These are phyloP conservation scores for Monosporascus sp. DNA, from an alignment of 2,329 filamentous ascomycete genomes.

Conservation along the genomic window DNA sequence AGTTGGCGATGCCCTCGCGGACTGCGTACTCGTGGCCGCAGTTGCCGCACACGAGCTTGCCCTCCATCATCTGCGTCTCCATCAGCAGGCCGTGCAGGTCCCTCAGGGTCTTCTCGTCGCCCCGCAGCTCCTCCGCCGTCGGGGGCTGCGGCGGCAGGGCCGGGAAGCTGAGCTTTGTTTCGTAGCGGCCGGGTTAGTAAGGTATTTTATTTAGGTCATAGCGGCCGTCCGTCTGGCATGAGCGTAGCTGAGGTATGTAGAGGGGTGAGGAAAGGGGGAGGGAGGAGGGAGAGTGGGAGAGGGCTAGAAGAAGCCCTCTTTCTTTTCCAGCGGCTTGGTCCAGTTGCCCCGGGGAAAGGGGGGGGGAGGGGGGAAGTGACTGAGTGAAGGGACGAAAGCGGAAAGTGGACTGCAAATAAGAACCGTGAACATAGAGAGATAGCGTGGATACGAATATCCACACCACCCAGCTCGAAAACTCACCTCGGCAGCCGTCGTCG, in stretches of 20 bases:
- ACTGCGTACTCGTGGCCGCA: constrained; percentile 93
- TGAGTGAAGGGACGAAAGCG: background rate
- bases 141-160: constrained; percentile 62
- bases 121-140: constrained; percentile 54
- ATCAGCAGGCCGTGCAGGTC: constrained; percentile 79
- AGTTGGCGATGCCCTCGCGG: constrained; percentile 95
- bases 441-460: background rate
- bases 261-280: no score
- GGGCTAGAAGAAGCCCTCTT: no score
- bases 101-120: constrained; percentile 63
- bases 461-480: constrained; percentile 12
- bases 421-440: background rate
- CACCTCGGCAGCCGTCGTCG: constrained; percentile 72
- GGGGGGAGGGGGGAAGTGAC: no score
- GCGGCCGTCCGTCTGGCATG: no score
- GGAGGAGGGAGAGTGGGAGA: no score
- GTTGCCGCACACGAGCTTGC: constrained; percentile 82
- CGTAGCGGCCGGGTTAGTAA: background rate
- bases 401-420: no score
- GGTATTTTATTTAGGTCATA: background rate
- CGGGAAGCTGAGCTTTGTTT: constrained; percentile 68
- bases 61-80: constrained; percentile 85
- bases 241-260: no score
- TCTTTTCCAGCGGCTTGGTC: no score
- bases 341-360: no score